Evolutionary conservation across 345 rosid species (phyloP).

Genomic region (Hibiscus trionum): DNA sequence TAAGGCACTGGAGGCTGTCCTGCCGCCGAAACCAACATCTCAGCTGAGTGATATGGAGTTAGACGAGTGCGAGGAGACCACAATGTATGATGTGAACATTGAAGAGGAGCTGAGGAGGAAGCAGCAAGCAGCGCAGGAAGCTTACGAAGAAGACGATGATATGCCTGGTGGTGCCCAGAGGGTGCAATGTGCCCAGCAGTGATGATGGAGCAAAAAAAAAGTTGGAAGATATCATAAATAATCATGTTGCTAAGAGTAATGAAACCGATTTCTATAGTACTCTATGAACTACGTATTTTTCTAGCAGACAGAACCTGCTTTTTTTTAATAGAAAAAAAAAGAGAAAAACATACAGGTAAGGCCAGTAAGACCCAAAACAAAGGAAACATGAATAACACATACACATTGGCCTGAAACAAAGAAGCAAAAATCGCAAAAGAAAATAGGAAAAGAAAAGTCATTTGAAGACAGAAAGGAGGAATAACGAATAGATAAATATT

Average conservation of each 20-base stretch:
- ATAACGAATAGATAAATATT: too few species aligned
- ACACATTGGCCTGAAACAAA: too few species aligned
- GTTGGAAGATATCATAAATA: not conserved
- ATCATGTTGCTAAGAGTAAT: not conserved
- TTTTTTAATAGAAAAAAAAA: too few species aligned
- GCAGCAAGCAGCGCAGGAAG: slow-evolving; percentile 49
- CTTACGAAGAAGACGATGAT: slow-evolving; percentile 54
- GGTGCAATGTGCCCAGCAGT: slow-evolving; percentile 81
- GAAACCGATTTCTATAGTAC: not conserved
- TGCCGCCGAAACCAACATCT: slow-evolving; percentile 42
- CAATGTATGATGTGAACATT: slow-evolving; percentile 73
- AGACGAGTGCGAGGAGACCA: slow-evolving; percentile 86
- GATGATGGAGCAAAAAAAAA: slow-evolving; percentile 12
- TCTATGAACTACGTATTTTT: not conserved
- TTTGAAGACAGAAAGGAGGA: not conserved
- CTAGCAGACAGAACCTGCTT: too few species aligned
- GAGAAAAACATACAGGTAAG: not conserved
- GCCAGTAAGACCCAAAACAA: too few species aligned
- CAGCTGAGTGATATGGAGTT: slow-evolving; percentile 70
- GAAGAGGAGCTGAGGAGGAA: slow-evolving; percentile 88
- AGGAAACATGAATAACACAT: too few species aligned
- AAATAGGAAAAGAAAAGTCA: not conserved
- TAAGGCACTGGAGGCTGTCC: slow-evolving; percentile 52
- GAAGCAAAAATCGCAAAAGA: too few species aligned
- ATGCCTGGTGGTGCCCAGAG: slow-evolving; percentile 47